A percentile compares a stretch with the other conserved stretches of the same genome.
Evolutionary conservation across 495 filamentous ascomycete species (phyloP).

Genomic region (Aspergillus carlsbadensis): DNA sequence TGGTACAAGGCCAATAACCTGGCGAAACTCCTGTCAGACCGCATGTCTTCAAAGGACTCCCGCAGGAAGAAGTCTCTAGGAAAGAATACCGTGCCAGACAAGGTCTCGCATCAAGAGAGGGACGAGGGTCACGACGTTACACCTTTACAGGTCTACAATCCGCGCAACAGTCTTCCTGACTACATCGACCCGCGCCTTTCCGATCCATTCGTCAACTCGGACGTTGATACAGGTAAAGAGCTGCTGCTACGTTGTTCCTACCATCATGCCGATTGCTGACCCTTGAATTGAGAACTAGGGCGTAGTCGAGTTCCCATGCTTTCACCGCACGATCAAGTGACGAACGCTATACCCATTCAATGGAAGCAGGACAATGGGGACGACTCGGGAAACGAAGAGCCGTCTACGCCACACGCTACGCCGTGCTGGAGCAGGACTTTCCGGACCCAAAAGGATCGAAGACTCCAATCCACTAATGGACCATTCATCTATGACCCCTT

Average conservation of each 20-base stretch:
- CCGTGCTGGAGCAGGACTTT: slow-evolving; percentile 17
- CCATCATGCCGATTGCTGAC: slow-evolving; percentile 3
- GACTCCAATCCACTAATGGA: neutral
- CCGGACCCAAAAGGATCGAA: neutral
- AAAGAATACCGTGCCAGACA: slow-evolving; percentile 14
- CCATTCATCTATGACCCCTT: slow-evolving; percentile 21
- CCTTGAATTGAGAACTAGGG: neutral
- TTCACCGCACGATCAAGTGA: neutral
- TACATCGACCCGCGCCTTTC: slow-evolving; percentile 40
- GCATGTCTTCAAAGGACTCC: slow-evolving; percentile 69
- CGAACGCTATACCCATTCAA: neutral
- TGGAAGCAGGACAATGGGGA: slow-evolving; percentile 19
- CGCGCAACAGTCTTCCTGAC: slow-evolving; percentile 14
- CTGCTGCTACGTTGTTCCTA: neutral
- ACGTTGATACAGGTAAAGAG: slow-evolving; percentile 1
- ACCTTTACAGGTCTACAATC: slow-evolving; percentile 1
- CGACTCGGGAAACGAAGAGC: slow-evolving; percentile 10
- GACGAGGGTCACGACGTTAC: neutral
- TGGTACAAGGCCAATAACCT: slow-evolving; percentile 66
- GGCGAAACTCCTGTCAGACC: slow-evolving; percentile 49
- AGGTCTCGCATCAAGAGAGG: slow-evolving; percentile 1
- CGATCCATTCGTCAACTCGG: slow-evolving; percentile 10
- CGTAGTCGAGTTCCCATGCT: neutral
- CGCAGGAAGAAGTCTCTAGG: slow-evolving; percentile 45
- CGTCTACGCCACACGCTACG: slow-evolving; percentile 19